A percentile compares a stretch with the other conserved stretches of the same genome.
Evolutionary conservation across 495 filamentous ascomycete genomes (phyloP).

Genomic region (Penicillium lagena): DNA sequence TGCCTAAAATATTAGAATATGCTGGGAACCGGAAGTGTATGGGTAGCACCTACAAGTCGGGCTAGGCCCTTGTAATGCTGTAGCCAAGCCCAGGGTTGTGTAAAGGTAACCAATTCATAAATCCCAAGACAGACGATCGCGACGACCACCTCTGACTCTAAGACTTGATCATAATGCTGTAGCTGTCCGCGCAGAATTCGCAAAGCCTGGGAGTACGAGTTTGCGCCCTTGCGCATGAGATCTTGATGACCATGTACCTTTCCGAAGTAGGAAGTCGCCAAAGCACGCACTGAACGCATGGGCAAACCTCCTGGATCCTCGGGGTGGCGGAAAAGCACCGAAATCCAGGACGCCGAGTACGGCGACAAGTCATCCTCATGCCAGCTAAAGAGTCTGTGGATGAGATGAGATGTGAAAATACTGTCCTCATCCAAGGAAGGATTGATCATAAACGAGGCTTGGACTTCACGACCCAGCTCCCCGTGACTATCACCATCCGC

Average conservation of each 20-base stretch:
- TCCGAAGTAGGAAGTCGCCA: constrained; percentile 8
- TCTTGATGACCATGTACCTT: constrained; percentile 4
- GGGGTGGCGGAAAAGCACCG: background rate
- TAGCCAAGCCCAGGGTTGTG: constrained; percentile 11
- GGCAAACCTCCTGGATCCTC: background rate
- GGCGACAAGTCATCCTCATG: constrained; percentile 3
- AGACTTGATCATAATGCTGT: background rate
- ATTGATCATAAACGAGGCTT: constrained; percentile 1
- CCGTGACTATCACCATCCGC: background rate
- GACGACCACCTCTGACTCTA: constrained; percentile 8
- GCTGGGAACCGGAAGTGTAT: background rate
- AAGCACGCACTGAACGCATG: constrained; percentile 3
- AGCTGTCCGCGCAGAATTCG: constrained; percentile 2
- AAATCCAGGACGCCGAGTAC: constrained; percentile 6
- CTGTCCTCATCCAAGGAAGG: constrained; percentile 7
- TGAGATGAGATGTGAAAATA: constrained; percentile 5
- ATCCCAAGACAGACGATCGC: constrained; percentile 9
- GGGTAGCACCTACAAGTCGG: constrained; percentile 2
- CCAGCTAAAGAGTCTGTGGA: constrained; percentile 11
- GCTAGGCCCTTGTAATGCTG: constrained; percentile 13
- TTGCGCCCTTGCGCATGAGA: constrained; percentile 4
- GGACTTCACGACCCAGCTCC: background rate
- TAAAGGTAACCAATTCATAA: constrained; percentile 11
- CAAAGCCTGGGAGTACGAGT: constrained; percentile 7
- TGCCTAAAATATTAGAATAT: background rate